Conservation (phyloP, 352 stramenopile species). For the Phytophthora multivora region DNA sequence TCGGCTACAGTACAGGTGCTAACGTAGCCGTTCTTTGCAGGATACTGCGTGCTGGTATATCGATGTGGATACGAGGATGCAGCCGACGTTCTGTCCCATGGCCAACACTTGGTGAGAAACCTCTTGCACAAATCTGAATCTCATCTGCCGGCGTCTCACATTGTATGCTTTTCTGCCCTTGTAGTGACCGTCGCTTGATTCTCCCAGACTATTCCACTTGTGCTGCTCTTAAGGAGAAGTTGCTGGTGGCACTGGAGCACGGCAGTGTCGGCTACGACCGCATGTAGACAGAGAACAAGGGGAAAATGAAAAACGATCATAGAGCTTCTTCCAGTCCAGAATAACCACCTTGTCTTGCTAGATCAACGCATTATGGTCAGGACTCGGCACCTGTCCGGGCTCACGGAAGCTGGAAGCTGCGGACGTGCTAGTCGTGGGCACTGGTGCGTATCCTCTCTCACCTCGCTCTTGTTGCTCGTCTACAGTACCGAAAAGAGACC, state of each 20-base stretch:
- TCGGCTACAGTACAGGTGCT: too few relatives aligned
- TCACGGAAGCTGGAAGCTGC: slow-evolving; percentile 51
- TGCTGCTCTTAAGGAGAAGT: slow-evolving; percentile 60
- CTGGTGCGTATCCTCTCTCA: slow-evolving; percentile 52
- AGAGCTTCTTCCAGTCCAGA: slow-evolving; percentile 1
- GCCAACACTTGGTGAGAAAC: slow-evolving; percentile 76
- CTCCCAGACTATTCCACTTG: slow-evolving; percentile 64
- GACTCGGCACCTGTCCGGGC: slow-evolving; percentile 57
- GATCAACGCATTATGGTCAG: slow-evolving; percentile 47
- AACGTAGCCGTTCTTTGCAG: slow-evolving; percentile 29
- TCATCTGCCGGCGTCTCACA: slow-evolving; percentile 4
- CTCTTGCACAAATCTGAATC: not conserved
- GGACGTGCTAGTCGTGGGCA: slow-evolving; percentile 29
- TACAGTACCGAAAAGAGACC: slow-evolving; percentile 59
- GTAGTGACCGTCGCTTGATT: slow-evolving; percentile 73
- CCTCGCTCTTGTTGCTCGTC: slow-evolving; percentile 26
- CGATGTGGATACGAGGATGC: slow-evolving; percentile 59
- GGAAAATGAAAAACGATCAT: slow-evolving; percentile 7
- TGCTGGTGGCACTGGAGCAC: slow-evolving; percentile 61
- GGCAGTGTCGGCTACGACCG: slow-evolving; percentile 77
- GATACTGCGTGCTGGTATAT: slow-evolving; percentile 72
- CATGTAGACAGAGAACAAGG: slow-evolving; percentile 52
- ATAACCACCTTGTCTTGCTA: slow-evolving; percentile 14
- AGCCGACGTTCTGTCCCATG: slow-evolving; percentile 58
- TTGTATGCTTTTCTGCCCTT: slow-evolving; percentile 11